Evolutionary conservation across 2,329 filamentous ascomycete genomes (phyloP).

Genomic region (Sclerotinia trifoliorum): DNA sequence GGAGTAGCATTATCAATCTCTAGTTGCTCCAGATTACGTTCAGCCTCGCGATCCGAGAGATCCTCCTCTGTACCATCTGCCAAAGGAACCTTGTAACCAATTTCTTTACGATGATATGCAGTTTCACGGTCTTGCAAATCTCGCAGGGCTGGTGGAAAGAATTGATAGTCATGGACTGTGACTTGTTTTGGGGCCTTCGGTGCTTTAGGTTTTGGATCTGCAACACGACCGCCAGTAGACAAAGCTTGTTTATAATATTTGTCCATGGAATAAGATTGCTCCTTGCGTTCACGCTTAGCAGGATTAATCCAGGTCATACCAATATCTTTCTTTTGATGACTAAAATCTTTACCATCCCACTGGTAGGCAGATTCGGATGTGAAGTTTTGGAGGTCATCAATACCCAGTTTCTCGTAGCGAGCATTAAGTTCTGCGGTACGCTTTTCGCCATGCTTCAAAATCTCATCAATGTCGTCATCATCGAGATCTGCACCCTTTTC

Average conservation of each 20-base stretch:
- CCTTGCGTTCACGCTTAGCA: slow-evolving; percentile 95
- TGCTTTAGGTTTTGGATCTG: slow-evolving; percentile 88
- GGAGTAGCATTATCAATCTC: slow-evolving; percentile 91
- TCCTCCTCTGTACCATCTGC: slow-evolving; percentile 85
- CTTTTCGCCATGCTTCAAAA: slow-evolving; percentile 81
- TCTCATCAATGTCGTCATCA: slow-evolving; percentile 87
- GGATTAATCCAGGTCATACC: slow-evolving; percentile 97
- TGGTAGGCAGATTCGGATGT: slow-evolving; percentile 96
- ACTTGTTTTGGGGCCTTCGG: slow-evolving; percentile 95
- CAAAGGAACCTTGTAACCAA: slow-evolving; percentile 91
- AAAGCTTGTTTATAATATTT: slow-evolving; percentile 96
- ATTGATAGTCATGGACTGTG: slow-evolving; percentile 92
- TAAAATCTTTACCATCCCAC: slow-evolving; percentile 98
- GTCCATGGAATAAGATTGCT: slow-evolving; percentile 97
- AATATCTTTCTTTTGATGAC: slow-evolving; percentile 86
- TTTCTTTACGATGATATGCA: slow-evolving; percentile 92
- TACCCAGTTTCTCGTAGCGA: slow-evolving; percentile 93
- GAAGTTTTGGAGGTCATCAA: slow-evolving; percentile 97
- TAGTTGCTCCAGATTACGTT: slow-evolving; percentile 82
- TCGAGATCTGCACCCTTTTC: slow-evolving; percentile 63
- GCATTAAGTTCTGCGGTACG: slow-evolving; percentile 87
- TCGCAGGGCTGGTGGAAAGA: slow-evolving; percentile 80
- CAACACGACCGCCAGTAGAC: slow-evolving; percentile 71
- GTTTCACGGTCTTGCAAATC: slow-evolving; percentile 97
- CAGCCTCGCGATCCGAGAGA: slow-evolving; percentile 79